Evolutionary conservation across 1,139 yeast genomes (phyloP), one percentile per base, ranked within the genome.

Genomic region (Magnusiomyces fungicola): DNA sequence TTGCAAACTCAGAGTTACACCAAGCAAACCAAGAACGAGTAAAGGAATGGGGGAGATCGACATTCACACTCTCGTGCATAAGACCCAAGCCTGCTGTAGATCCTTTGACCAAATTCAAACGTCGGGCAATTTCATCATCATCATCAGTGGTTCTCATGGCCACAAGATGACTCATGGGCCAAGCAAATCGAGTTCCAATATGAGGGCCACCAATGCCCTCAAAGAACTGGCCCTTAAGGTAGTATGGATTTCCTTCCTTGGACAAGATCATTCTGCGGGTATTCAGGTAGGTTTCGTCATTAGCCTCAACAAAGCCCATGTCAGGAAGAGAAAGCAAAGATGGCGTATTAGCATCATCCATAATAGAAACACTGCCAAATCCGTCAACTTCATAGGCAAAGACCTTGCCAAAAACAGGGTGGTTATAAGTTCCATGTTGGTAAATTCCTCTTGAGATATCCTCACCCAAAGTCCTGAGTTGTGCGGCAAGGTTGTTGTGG

Each of bases 261-360:
- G 81, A 73, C 30, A 86, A 69, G 16, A 89, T 71, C 95, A 88
- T 84, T 48, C 72, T 75, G 48, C 96, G 71, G 0, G 96, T 89
- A 61, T 85, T 86, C 61, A 80, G 81, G 64, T 89, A 88, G 1
- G 85, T 64, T 41, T 71, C 72, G 61, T 87, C 83, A 41, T 72
- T 65, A 5, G 58, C 61, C 10, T 70, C 65, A 9, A 79, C 59
- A 61, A 77, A 85, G 0, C 95, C 96, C 66, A 87, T 68, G 57
- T 85, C 92, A 0, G 96, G 96, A 29, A 89, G 71, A 0, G 96
- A 77, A 39, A 88, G 69, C 39, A 88, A 71, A 0, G 95, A 86
- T 0, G 96, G 96, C 30, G 89, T 73, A 58, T 88, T 88, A 22
- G 96, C 96, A 66, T 88, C 96, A 64, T 88, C 96, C 95, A 89